These are phyloP conservation scores for Dictyostelium purpureum DNA, from an alignment of 78 protist genomes.

Conservation along the genomic window DNA sequence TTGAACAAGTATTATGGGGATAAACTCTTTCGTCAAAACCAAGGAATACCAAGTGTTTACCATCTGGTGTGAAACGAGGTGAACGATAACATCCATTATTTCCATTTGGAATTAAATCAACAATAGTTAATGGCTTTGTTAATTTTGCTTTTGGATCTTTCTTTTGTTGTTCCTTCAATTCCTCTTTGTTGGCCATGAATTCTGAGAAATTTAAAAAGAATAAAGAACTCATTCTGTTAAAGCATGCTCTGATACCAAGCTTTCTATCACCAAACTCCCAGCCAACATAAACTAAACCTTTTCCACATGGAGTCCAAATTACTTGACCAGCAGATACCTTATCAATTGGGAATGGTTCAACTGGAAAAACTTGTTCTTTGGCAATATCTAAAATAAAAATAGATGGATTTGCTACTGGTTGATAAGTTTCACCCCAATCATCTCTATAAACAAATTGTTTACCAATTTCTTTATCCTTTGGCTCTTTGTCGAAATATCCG, in stretches of 20 bases:
- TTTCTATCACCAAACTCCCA: conserved; percentile 57
- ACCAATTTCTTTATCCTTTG: conserved; percentile 65
- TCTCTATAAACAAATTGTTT: conserved; percentile 21
- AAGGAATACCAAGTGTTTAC: conserved; percentile 19
- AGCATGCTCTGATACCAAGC: conserved; percentile 70
- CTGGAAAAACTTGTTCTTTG: conserved; percentile 42
- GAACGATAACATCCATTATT: conserved; percentile 55
- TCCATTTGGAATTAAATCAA: conserved; percentile 6
- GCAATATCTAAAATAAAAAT: conserved; percentile 39
- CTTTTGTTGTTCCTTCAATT: not conserved
- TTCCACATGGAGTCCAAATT: conserved; percentile 50
- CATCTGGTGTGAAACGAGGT: conserved; percentile 66
- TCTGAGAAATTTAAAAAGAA: not conserved
- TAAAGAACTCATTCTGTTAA: conserved; percentile 23
- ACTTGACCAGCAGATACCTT: conserved; percentile 72
- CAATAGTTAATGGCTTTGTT: not conserved
- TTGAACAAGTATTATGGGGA: conserved; percentile 60
- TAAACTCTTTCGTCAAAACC: conserved; percentile 30
- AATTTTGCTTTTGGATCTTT: not conserved
- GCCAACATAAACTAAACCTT: conserved; percentile 56
- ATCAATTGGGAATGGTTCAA: conserved; percentile 7
- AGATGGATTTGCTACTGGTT: conserved; percentile 31
- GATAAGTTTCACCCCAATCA: conserved; percentile 76
- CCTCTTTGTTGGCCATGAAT: not conserved
- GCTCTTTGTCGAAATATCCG: conserved; percentile 37